Base-by-base conservation (phyloP, 352 stramenopile species). In the Globisporangium spinosum region DNA sequence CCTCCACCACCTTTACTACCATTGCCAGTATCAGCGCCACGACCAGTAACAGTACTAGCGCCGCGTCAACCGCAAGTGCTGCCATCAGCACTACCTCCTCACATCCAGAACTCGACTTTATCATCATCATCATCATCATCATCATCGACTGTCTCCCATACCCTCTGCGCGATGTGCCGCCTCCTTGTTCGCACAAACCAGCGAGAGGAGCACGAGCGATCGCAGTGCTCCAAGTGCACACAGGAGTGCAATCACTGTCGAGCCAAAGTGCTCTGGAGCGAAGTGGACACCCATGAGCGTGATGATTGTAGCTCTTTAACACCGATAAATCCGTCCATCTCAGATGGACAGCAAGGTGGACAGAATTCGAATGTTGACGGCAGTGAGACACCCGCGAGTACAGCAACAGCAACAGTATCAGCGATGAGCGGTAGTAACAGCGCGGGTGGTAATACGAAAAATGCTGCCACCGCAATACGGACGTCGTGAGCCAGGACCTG, bases 391-490 rank as follows among this genome's bases (percentile, higher is more conserved):
- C 4, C 9, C 15, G 3, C 15, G 63, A 35, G 17, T 2, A 35
- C 27, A 35, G 40, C 13, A 40, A 35, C 15, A 32, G 12, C 40
- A 53, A 32, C 13, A 40, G 27, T 10, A 25, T 5, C 40, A 53
- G 22, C 67, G 57, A 27, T 47, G 53, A n/a, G 22, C 32, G 60
- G 53, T n/a, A 38, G 6, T 4, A 49, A n/a, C 20, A 57, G 25
- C 43, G 29, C 29, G 8, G 38, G 49, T 13, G 54, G 70, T 0
- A 64, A 63, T 3, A 29, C 78, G 1, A 93, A 87, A 90, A 91
- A 58, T 94, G 87, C 22, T 82, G 81, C 3, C 78, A 93, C 67
- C 93, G 87, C 38, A 73, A 60, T 35, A 56, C 67, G 5, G 83
- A 92, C 29, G 70, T 93, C 2, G 40, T 61, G 2, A 70, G 68